Conservation (phyloP, 2,329 filamentous ascomycete species). For the Coniochaeta ligniaria region DNA sequence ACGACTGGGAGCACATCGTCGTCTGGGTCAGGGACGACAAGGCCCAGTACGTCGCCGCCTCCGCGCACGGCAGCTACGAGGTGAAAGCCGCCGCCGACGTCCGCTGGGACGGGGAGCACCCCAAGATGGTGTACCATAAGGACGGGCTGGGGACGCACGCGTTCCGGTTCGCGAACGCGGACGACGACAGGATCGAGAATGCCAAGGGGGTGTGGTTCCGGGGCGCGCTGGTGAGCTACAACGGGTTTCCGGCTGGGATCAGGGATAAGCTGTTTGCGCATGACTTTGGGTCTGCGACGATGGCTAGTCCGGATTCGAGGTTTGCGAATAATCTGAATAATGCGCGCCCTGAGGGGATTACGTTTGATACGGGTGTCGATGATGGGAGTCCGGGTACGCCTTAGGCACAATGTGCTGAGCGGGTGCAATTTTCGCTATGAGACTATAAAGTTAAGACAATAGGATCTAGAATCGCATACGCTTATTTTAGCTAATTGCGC, state of each 20-base stretch:
- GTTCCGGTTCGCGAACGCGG: slow-evolving; percentile 22
- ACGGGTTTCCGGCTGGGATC: slow-evolving; percentile 19
- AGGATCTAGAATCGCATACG: no score
- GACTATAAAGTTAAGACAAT: no score
- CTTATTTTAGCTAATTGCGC: no score
- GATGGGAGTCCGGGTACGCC: slow-evolving; percentile 12
- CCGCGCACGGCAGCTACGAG: slow-evolving; percentile 24
- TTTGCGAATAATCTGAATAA: slow-evolving; percentile 11
- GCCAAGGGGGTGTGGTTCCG: slow-evolving; percentile 25
- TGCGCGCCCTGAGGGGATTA: slow-evolving; percentile 11
- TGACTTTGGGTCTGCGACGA: slow-evolving; percentile 16
- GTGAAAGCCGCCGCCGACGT: slow-evolving; percentile 15
- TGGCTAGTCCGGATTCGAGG: slow-evolving; percentile 14
- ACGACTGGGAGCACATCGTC: slow-evolving; percentile 31
- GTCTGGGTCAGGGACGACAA: slow-evolving; percentile 21
- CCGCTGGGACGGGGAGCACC: slow-evolving; percentile 21
- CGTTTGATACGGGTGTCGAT: slow-evolving; percentile 15
- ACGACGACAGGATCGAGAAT: slow-evolving; percentile 22
- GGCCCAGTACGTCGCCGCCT: slow-evolving; percentile 20
- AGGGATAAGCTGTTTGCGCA: slow-evolving; percentile 14
- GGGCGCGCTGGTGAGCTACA: slow-evolving; percentile 20
- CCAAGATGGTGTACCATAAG: slow-evolving; percentile 32
- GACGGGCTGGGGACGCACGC: slow-evolving; percentile 24
- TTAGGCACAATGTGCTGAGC: not conserved
- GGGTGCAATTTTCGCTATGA: no score